Conservation (phyloP, 2,329 filamentous ascomycete genomes). For the Penicillium sp. region DNA sequence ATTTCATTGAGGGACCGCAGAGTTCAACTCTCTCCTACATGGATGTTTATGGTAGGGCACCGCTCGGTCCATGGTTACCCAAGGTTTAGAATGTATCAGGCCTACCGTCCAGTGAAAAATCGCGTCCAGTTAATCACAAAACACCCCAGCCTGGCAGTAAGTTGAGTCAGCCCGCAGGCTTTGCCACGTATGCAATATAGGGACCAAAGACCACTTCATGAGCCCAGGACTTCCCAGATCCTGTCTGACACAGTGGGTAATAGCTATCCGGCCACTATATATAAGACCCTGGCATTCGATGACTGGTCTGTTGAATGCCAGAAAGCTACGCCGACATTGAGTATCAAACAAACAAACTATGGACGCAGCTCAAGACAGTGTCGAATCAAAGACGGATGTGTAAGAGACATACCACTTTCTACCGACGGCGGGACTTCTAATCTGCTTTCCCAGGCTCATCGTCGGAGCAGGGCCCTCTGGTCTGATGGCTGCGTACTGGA, state of each 20-base stretch:
- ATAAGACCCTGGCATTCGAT: background rate
- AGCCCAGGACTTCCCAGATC: background rate
- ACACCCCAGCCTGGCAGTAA: background rate
- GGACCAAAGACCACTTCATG: background rate
- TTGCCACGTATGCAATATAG: background rate
- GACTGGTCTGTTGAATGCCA: background rate
- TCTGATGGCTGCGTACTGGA: conserved; percentile 54
- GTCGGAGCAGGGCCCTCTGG: conserved; percentile 55
- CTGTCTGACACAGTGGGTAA: background rate
- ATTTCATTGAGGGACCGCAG: background rate
- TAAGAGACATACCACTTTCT: conserved; percentile 1
- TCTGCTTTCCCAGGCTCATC: conserved; percentile 33
- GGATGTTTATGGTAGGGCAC: background rate
- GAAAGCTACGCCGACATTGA: background rate
- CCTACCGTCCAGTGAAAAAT: background rate
- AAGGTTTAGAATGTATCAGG: background rate
- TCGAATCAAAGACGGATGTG: conserved; percentile 20
- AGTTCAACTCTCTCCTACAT: too few species aligned
- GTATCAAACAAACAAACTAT: background rate
- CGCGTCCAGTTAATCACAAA: background rate
- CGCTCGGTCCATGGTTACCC: background rate
- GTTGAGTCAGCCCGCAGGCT: background rate
- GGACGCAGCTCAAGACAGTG: background rate
- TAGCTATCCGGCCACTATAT: background rate
- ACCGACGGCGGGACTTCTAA: background rate